These are phyloP conservation scores for Debaryomyces coudertii DNA, from an alignment of 1,139 yeast genomes.

Conservation along the genomic window DNA sequence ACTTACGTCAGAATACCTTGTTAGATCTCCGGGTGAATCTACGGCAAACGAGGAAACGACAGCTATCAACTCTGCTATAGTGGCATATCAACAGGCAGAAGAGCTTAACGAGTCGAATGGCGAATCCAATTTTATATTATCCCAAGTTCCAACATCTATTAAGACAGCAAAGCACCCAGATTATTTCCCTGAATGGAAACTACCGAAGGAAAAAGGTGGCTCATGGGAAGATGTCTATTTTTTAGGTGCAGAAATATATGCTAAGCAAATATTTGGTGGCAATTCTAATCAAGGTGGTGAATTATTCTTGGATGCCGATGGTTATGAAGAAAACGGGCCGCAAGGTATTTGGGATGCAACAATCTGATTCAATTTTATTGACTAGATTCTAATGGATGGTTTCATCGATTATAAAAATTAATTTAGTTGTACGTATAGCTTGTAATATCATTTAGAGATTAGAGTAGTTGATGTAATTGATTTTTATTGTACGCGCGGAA, in stretches of 20 bases:
- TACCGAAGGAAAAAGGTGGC: constrained; percentile 59
- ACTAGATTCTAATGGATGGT: background rate
- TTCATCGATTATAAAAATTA: background rate
- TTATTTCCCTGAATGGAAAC: constrained; percentile 95
- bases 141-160: constrained; percentile 78
- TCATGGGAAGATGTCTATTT: constrained; percentile 71
- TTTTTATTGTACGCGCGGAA: background rate
- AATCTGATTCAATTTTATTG: constrained; percentile 21
- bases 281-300: constrained; percentile 64
- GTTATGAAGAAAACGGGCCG: constrained; percentile 83
- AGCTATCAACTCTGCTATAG: constrained; percentile 43
- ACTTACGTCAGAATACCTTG: constrained; percentile 61
- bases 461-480: background rate
- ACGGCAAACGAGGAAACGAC: constrained; percentile 31
- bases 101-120: constrained; percentile 30
- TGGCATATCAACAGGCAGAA: constrained; percentile 48
- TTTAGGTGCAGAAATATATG: constrained; percentile 85
- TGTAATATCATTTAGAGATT: background rate
- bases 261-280: constrained; percentile 77
- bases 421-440: constrained; percentile 1
- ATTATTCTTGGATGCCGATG: constrained; percentile 69
- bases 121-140: constrained; percentile 31
- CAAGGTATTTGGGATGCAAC: constrained; percentile 57
- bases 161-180: constrained; percentile 78
- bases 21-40: constrained; percentile 35